phyloP scores from a whole-genome alignment of 768 basidiomycete genomes.

The Jaapia argillacea region DNA sequence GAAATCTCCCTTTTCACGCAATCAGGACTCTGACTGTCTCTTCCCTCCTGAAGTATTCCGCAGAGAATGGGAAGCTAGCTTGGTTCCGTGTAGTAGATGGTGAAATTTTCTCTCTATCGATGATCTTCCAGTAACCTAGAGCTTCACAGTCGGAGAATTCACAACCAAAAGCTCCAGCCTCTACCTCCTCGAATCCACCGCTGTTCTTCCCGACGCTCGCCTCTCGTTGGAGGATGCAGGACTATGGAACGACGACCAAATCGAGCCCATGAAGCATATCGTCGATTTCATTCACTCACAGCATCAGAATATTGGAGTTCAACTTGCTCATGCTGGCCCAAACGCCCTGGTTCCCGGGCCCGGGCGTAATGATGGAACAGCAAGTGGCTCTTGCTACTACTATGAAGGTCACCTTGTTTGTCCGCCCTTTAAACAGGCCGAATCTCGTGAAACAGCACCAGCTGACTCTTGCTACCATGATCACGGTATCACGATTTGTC shows the following conservation, averaged over 20 bases:
- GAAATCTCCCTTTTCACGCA: too few species aligned
- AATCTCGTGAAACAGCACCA: too few species aligned
- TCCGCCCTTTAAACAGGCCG: constrained; percentile 30
- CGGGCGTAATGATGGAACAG: constrained; percentile 40
- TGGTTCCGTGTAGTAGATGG: constrained; percentile 49
- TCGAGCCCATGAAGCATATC: constrained; percentile 33
- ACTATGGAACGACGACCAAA: constrained; percentile 55
- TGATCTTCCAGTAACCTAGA: too few species aligned
- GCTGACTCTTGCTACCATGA: too few species aligned
- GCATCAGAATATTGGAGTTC: constrained; percentile 60
- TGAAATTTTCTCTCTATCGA: too few species aligned
- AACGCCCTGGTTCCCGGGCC: constrained; percentile 59
- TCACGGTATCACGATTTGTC: too few species aligned
- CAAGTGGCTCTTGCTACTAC: too few species aligned
- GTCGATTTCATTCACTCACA: constrained; percentile 68
- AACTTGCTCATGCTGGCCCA: constrained; percentile 68
- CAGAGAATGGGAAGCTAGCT: constrained; percentile 39
- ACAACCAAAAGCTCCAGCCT: constrained; percentile 43
- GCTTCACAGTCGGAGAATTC: constrained; percentile 37
- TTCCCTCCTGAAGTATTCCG: constrained; percentile 53
- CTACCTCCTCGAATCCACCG: constrained; percentile 57
- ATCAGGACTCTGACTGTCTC: too few species aligned
- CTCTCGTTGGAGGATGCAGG: constrained; percentile 55
- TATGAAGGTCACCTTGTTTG: too few species aligned
- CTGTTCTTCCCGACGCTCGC: constrained; percentile 47